Evolutionary conservation across 2,329 filamentous ascomycete species (phyloP).

Genomic region (Magnaporthales sp.): DNA sequence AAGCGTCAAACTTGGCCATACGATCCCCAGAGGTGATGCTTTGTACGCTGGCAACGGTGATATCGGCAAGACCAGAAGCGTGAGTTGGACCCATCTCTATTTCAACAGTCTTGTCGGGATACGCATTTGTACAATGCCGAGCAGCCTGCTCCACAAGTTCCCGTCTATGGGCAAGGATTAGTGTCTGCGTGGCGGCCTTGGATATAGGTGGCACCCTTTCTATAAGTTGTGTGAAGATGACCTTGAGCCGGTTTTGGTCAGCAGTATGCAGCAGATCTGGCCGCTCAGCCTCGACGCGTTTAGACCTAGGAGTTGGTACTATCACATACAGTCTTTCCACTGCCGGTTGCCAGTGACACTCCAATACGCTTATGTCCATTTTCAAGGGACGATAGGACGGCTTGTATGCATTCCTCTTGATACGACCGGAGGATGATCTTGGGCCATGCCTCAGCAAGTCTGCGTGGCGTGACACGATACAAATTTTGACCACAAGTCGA

Average conservation of each 20-base stretch:
- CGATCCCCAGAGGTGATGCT: conserved; percentile 72
- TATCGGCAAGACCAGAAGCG: conserved; percentile 76
- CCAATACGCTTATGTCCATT: conserved; percentile 72
- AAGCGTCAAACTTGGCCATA: conserved; percentile 74
- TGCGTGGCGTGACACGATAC: not conserved
- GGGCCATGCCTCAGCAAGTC: conserved; percentile 2
- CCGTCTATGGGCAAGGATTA: conserved; percentile 85
- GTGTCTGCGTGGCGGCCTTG: conserved; percentile 59
- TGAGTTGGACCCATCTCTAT: conserved; percentile 81
- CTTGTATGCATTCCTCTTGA: conserved; percentile 84
- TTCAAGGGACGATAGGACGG: conserved; percentile 61
- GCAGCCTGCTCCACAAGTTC: conserved; percentile 94
- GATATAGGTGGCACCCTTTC: conserved; percentile 56
- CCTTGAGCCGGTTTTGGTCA: conserved; percentile 34
- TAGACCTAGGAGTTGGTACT: conserved; percentile 25
- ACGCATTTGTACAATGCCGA: conserved; percentile 69
- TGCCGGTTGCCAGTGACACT: conserved; percentile 78
- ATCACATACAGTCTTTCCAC: conserved; percentile 63
- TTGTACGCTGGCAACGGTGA: conserved; percentile 84
- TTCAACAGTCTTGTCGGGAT: conserved; percentile 73
- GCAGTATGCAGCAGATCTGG: not conserved
- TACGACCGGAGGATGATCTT: conserved; percentile 64
- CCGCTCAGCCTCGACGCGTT: not conserved
- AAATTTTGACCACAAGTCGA: not conserved
- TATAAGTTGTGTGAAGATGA: conserved; percentile 95